These are phyloP conservation scores for Papiliotrema nemorosa DNA, from an alignment of 1,284 basidiomycete genomes.

Conservation along the genomic window DNA sequence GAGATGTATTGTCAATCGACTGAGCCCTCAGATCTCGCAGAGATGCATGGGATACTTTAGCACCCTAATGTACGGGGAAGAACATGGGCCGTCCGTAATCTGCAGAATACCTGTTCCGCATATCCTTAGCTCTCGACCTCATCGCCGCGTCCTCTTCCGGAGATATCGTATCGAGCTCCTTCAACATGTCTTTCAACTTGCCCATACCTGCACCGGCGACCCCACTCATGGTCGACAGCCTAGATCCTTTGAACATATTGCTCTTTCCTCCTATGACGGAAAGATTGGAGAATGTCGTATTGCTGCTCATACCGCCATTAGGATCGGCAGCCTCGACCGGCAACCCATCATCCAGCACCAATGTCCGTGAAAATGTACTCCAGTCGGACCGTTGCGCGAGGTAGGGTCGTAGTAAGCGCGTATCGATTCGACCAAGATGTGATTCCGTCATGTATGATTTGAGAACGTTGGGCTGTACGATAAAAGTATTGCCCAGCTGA, in stretches of 20 bases:
- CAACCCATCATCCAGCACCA: constrained; percentile 39
- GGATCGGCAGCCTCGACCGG: constrained; percentile 3
- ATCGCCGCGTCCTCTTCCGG: constrained; percentile 14
- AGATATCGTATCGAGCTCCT: constrained; percentile 40
- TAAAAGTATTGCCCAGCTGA: constrained; percentile 95
- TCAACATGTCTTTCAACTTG: constrained; percentile 43
- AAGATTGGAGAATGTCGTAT: constrained; percentile 6
- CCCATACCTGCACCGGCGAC: constrained; percentile 45
- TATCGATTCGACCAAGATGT: constrained; percentile 86
- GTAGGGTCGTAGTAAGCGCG: constrained; percentile 82
- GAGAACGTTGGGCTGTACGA: constrained; percentile 87
- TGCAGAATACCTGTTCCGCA: background rate
- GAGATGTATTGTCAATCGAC: background rate
- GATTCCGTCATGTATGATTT: constrained; percentile 89
- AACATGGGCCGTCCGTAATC: background rate
- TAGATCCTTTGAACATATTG: constrained; percentile 14
- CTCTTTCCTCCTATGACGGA: background rate
- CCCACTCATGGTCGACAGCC: constrained; percentile 39
- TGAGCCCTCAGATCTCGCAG: too few relatives aligned
- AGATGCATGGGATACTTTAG: too few relatives aligned
- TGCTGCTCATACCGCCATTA: background rate
- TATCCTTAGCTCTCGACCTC: constrained; percentile 3
- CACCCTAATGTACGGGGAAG: background rate
- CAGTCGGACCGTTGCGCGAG: constrained; percentile 85
- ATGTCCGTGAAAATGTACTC: constrained; percentile 35